Conservation (phyloP, 2,329 filamentous ascomycete species). For the Xylaria sp. region DNA sequence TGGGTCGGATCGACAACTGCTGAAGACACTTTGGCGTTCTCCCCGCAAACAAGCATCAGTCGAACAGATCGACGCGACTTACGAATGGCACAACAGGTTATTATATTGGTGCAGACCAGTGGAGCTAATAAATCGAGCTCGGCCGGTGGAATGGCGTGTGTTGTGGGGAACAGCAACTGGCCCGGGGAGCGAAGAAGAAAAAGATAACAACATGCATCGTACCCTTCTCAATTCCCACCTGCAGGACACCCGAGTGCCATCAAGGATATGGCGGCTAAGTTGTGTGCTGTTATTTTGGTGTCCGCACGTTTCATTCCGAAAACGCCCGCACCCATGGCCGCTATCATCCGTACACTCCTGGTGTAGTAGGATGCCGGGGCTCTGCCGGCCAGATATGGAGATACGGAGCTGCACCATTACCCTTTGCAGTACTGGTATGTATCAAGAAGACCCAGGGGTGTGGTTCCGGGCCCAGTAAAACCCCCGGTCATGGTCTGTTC, state of each 20-base stretch:
- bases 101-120: not conserved
- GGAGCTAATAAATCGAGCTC: no score
- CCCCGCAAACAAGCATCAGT: not conserved
- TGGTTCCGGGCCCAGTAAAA: not conserved
- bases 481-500: not conserved
- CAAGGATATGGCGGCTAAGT: not conserved
- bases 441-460: not conserved
- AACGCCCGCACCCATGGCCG: not conserved
- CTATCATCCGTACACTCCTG: no score
- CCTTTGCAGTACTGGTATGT: not conserved
- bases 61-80: not conserved
- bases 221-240: not conserved
- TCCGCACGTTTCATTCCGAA: slow-evolving; percentile 13
- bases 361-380: not conserved
- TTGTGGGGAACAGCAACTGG: no score
- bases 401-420: no score
- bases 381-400: no score
- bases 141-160: no score
- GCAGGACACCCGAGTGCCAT: no score
- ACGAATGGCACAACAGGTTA: not conserved
- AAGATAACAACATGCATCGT: not conserved
- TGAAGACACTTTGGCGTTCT: not conserved
- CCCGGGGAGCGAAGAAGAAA: not conserved
- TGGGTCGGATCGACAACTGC: not conserved
- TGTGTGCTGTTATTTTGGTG: not conserved